Evolutionary conservation across 805 yeast species (phyloP).

Genomic region (Ogataea trehalophila): DNA sequence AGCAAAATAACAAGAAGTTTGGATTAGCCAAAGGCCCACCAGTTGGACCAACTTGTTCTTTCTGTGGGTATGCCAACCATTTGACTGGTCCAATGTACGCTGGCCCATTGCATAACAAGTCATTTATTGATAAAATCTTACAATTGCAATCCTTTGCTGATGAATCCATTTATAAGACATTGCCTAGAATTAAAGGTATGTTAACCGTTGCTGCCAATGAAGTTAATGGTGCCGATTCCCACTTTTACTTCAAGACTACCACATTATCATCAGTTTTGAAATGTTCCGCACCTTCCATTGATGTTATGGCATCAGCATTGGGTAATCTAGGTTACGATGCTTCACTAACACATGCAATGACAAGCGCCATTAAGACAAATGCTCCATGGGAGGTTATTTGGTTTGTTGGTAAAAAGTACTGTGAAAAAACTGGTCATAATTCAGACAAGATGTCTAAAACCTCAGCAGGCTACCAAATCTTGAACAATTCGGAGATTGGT

Average conservation of each 20-base stretch:
- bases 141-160: conserved; percentile 45
- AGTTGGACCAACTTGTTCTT: conserved; percentile 56
- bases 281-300: conserved; percentile 78
- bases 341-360: conserved; percentile 84
- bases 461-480: conserved; percentile 54
- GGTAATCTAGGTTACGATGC: conserved; percentile 80
- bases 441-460: conserved; percentile 40
- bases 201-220: conserved; percentile 76
- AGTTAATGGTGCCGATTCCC: conserved; percentile 62
- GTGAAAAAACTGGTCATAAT: conserved; percentile 38
- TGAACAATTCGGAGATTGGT: conserved; percentile 39
- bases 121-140: conserved; percentile 62
- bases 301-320: conserved; percentile 67
- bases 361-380: conserved; percentile 81
- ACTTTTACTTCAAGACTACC: conserved; percentile 83
- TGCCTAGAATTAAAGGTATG: conserved; percentile 88
- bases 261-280: conserved; percentile 70
- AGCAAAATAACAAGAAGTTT: conserved; percentile 36
- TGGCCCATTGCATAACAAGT: conserved; percentile 65
- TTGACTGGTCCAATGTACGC: conserved; percentile 98
- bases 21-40: conserved; percentile 64
- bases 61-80: conserved; percentile 67
- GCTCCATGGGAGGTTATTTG: conserved; percentile 83
- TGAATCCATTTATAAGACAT: conserved; percentile 64
- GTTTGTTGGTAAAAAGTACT: conserved; percentile 66